Evolutionary conservation across 2,329 filamentous ascomycete species (phyloP).

Genomic region (Pseudocercospora pini-densiflorae): DNA sequence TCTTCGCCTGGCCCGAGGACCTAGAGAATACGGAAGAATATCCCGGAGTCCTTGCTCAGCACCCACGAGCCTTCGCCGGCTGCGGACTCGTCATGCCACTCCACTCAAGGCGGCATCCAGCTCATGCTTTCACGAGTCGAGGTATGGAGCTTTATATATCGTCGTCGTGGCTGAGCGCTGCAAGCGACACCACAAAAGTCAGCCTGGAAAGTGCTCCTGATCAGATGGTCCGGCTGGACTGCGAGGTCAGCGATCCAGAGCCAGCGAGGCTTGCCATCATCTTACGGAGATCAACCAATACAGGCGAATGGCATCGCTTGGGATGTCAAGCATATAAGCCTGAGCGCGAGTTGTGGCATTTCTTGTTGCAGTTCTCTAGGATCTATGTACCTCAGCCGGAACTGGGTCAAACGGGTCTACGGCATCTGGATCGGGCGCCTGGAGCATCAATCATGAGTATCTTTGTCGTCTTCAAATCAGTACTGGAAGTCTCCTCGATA

Average conservation of each 20-base stretch:
- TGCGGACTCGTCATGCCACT: background rate
- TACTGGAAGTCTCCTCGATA: background rate
- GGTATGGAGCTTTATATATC: background rate
- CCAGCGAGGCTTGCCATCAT: background rate
- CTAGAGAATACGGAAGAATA: background rate
- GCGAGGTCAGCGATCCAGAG: background rate
- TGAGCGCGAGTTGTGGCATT: background rate
- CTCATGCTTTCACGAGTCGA: background rate
- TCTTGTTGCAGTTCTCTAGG: background rate
- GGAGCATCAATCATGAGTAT: too few relatives aligned
- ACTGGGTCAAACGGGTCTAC: background rate
- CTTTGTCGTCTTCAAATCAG: background rate
- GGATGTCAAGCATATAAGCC: background rate
- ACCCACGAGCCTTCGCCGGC: background rate
- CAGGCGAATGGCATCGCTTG: background rate
- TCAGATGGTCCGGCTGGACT: background rate
- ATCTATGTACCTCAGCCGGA: background rate
- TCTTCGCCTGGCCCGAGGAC: constrained; percentile 8
- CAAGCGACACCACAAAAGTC: background rate
- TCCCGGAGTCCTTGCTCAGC: background rate
- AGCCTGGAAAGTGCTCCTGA: background rate
- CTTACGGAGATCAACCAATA: background rate
- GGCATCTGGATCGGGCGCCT: background rate
- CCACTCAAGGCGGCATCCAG: background rate
- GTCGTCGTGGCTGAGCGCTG: background rate